Percentiles rank a stretch among this genome's conserved stretches.
Evolutionary conservation across 1,139 yeast genomes (phyloP).

Genomic region (Spencermartinsiella ligniputridi): DNA sequence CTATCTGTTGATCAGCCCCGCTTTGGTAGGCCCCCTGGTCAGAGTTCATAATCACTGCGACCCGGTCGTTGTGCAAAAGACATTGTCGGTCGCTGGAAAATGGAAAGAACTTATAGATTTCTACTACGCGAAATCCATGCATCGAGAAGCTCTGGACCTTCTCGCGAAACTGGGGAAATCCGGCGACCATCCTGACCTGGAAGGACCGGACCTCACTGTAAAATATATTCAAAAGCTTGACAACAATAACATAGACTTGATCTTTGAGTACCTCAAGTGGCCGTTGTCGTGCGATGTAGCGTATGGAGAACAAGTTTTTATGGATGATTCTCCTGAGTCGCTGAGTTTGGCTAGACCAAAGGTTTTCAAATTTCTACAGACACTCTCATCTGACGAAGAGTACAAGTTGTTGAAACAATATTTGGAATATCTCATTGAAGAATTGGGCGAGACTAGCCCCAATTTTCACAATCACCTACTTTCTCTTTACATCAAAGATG

Average conservation of each 20-base stretch:
- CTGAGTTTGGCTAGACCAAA: conserved; percentile 51
- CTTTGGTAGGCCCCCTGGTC: conserved; percentile 76
- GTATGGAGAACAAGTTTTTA: conserved; percentile 52
- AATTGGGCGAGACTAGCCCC: conserved; percentile 42
- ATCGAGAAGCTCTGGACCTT: conserved; percentile 63
- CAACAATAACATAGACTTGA: conserved; percentile 46
- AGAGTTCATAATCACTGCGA: conserved; percentile 74
- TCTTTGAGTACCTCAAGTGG: conserved; percentile 58
- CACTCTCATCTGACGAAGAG: conserved; percentile 23
- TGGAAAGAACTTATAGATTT: conserved; percentile 75
- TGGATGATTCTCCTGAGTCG: conserved; percentile 62
- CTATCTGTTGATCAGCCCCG: conserved; percentile 62
- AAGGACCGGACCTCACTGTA: conserved; percentile 50
- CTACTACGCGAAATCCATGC: conserved; percentile 59
- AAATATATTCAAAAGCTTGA: conserved; percentile 62
- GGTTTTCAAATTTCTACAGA: conserved; percentile 47
- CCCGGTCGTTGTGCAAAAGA: conserved; percentile 53
- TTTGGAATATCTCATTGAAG: conserved; percentile 56
- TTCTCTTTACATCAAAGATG: conserved; percentile 47
- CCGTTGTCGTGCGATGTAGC: conserved; percentile 43
- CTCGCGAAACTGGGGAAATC: conserved; percentile 36
- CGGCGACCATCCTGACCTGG: conserved; percentile 16
- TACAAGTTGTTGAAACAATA: conserved; percentile 45
- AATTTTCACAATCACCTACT: conserved; percentile 52
- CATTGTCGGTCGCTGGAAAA: conserved; percentile 48